Conservation (phyloP, 2,329 filamentous ascomycete species). For the Stagonosporopsis vannaccii region DNA sequence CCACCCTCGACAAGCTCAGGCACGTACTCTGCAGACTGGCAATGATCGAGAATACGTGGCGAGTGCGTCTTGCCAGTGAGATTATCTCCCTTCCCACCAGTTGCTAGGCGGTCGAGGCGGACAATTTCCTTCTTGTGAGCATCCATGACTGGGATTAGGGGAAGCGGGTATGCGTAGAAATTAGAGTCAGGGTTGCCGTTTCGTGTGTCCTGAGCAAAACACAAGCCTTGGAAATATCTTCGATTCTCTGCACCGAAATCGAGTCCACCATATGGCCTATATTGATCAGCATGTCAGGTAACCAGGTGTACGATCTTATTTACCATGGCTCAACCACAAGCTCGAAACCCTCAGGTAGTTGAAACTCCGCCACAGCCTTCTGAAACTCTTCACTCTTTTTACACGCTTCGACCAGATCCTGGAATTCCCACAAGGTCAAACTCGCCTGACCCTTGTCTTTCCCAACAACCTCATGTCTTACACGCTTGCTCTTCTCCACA, state of each 20-base stretch:
- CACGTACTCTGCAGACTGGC: constrained; percentile 60
- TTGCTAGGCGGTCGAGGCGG: constrained; percentile 47
- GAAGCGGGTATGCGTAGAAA: constrained; percentile 51
- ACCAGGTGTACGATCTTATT: constrained; percentile 1
- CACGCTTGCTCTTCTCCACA: constrained; percentile 51
- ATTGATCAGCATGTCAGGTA: constrained; percentile 2
- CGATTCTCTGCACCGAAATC: constrained; percentile 56
- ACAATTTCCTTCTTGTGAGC: constrained; percentile 45
- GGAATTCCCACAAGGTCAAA: constrained; percentile 55
- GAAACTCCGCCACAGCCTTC: constrained; percentile 59
- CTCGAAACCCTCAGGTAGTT: constrained; percentile 63
- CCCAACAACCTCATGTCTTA: constrained; percentile 57
- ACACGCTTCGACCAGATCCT: constrained; percentile 53
- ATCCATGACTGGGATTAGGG: constrained; percentile 49
- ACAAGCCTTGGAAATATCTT: constrained; percentile 63
- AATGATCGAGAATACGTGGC: constrained; percentile 55
- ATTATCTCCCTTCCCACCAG: constrained; percentile 48
- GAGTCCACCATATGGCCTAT: constrained; percentile 61
- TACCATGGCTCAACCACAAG: constrained; percentile 62
- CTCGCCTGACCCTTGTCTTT: constrained; percentile 56
- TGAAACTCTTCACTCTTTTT: constrained; percentile 62
- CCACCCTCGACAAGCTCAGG: constrained; percentile 51
- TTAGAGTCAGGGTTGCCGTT: constrained; percentile 55
- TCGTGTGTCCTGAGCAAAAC: constrained; percentile 59
- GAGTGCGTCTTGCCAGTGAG: constrained; percentile 50